phyloP scores from a whole-genome alignment of 306 rosid genomes.

The Vigna trinervia region DNA sequence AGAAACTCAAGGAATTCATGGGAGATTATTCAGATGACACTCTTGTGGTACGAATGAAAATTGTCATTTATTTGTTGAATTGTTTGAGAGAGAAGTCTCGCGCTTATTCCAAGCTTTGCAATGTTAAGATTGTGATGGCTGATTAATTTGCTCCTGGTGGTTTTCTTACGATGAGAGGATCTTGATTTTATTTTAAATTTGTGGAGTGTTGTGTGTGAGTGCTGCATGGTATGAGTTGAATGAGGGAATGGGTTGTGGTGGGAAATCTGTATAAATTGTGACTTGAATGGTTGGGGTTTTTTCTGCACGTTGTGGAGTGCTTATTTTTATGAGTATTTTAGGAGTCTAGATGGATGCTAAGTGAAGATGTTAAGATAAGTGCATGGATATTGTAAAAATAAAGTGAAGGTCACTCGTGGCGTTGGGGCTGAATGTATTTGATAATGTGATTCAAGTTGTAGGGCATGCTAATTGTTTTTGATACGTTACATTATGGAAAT shows the following conservation, averaged over 20 bases:
- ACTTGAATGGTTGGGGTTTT: conserved; percentile 1
- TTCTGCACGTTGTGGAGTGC: conserved; percentile 7
- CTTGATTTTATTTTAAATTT: background rate
- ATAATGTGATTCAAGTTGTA: conserved; percentile 13
- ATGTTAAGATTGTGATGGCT: background rate
- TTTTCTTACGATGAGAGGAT: conserved; percentile 2
- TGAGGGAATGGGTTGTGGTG: conserved; percentile 1
- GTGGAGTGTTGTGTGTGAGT: conserved; percentile 2
- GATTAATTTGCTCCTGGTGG: background rate
- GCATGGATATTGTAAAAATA: conserved; percentile 5
- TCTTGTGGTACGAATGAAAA: conserved; percentile 74
- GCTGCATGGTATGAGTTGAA: conserved; percentile 19
- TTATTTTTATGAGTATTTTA: conserved; percentile 22
- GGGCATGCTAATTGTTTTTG: conserved; percentile 13
- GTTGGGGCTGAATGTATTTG: conserved; percentile 2
- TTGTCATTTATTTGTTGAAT: conserved; percentile 21
- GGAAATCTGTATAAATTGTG: conserved; percentile 1
- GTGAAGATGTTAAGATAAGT: conserved; percentile 2
- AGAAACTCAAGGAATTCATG: conserved; percentile 92
- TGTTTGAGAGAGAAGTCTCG: conserved; percentile 7
- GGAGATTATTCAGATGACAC: conserved; percentile 96
- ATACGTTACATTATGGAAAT: background rate
- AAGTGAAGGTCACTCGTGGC: background rate
- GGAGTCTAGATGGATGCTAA: background rate
- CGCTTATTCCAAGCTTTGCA: background rate